Conservation (phyloP, 306 rosid species). For the Ammopiptanthus mongolicus region DNA sequence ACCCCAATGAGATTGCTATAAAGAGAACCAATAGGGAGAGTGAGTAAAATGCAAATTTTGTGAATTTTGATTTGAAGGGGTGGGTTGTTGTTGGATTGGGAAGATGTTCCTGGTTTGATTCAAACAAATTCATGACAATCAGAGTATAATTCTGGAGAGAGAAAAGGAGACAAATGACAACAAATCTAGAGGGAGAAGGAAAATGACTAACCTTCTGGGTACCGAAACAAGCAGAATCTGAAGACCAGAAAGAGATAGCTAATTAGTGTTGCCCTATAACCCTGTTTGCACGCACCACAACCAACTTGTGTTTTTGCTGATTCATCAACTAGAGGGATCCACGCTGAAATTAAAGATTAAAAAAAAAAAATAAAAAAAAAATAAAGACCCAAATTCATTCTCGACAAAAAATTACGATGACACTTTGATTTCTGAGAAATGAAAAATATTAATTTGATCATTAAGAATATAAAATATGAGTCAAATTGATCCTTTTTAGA, state of each 20-base stretch:
- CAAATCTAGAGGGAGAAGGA: constrained; percentile 8
- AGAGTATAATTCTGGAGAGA: background rate
- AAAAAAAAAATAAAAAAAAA: no score
- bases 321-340: background rate
- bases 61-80: constrained; percentile 21
- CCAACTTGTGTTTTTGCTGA: background rate
- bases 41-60: constrained; percentile 21
- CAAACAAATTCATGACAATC: constrained; percentile 44
- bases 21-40: constrained; percentile 48
- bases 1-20: constrained; percentile 39
- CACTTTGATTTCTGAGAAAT: no score
- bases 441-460: no score
- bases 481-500: no score
- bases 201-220: background rate
- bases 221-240: background rate
- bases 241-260: background rate
- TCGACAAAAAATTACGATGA: no score
- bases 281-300: background rate
- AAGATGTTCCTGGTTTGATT: constrained; percentile 16
- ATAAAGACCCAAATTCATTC: no score
- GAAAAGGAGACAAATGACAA: background rate
- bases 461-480: no score
- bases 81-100: constrained; percentile 28
- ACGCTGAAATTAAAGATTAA: background rate
- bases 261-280: background rate